Conservation (phyloP, 1,139 yeast species). For the Zygosaccharomyces sapae region DNA sequence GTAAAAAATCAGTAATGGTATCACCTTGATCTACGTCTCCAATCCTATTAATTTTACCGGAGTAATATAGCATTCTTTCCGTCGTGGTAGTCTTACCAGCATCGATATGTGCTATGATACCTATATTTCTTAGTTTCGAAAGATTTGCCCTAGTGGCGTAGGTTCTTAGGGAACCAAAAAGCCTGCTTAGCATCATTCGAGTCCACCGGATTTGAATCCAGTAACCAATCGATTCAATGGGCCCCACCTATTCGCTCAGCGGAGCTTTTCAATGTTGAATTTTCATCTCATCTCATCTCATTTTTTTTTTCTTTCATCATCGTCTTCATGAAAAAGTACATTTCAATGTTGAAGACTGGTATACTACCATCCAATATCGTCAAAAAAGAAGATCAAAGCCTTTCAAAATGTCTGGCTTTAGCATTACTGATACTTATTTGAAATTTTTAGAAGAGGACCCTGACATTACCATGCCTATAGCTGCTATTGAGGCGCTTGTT, state of each 20-base stretch:
- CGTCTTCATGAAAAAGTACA: background rate
- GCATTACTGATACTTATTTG: constrained; percentile 75
- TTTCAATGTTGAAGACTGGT: background rate
- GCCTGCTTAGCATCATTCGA: constrained; percentile 6
- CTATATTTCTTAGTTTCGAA: constrained; percentile 37
- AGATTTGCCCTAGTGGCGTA: constrained; percentile 20
- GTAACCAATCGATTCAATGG: background rate
- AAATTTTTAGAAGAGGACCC: constrained; percentile 78
- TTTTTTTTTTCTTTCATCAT: constrained; percentile 4
- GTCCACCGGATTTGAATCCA: background rate
- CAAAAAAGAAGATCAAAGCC: no score
- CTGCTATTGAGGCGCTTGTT: constrained; percentile 92
- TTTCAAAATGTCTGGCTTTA: constrained; percentile 46
- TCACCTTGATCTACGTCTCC: constrained; percentile 98
- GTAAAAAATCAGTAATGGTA: constrained; percentile 88
- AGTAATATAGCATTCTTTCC: constrained; percentile 83
- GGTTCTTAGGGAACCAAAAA: constrained; percentile 8
- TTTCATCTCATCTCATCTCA: constrained; percentile 4
- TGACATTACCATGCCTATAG: constrained; percentile 98
- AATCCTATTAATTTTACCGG: constrained; percentile 73
- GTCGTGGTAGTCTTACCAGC: constrained; percentile 97
- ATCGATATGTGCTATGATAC: constrained; percentile 96
- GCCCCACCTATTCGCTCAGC: background rate
- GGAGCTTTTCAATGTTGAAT: background rate
- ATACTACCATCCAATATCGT: no score